Evolutionary conservation across 2,329 filamentous ascomycete species (phyloP).

Genomic region (Colletotrichum sansevieriae): DNA sequence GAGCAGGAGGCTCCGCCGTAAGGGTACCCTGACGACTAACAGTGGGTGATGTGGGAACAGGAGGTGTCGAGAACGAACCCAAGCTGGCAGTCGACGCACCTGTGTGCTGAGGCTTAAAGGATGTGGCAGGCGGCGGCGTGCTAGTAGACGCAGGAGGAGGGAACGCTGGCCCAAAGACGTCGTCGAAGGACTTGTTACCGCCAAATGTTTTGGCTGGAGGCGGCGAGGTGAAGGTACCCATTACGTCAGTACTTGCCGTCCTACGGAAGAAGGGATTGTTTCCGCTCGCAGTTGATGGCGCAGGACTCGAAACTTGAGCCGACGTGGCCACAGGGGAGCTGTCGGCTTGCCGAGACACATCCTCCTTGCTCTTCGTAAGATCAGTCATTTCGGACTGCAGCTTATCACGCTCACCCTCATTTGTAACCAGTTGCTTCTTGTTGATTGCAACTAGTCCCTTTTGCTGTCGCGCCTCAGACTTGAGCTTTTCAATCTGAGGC

Average conservation of each 20-base stretch:
- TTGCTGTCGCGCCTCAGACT: constrained; percentile 91
- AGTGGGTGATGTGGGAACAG: constrained; percentile 70
- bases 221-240: constrained; percentile 65
- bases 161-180: constrained; percentile 83
- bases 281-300: constrained; percentile 75
- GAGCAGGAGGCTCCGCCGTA: constrained; percentile 68
- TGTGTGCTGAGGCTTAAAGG: constrained; percentile 73
- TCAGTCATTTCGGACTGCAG: constrained; percentile 83
- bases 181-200: constrained; percentile 82
- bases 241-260: constrained; percentile 71
- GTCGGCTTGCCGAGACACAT: constrained; percentile 65
- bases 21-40: constrained; percentile 72
- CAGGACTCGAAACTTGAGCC: constrained; percentile 75
- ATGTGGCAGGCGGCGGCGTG: constrained; percentile 65
- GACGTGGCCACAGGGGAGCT: constrained; percentile 62
- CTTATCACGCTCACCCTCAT: constrained; percentile 89
- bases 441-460: constrained; percentile 98
- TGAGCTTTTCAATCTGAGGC: constrained; percentile 92
- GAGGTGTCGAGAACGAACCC: constrained; percentile 65
- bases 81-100: constrained; percentile 67
- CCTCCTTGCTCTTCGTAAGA: constrained; percentile 73
- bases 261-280: constrained; percentile 97
- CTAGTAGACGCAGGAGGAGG: constrained; percentile 56
- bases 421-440: constrained; percentile 95
- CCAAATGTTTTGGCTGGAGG: constrained; percentile 58